Evolutionary conservation across 169 alveolate genomes (phyloP), one percentile per base, ranked within the genome.

Genomic region (Amoebophrya sp.): DNA sequence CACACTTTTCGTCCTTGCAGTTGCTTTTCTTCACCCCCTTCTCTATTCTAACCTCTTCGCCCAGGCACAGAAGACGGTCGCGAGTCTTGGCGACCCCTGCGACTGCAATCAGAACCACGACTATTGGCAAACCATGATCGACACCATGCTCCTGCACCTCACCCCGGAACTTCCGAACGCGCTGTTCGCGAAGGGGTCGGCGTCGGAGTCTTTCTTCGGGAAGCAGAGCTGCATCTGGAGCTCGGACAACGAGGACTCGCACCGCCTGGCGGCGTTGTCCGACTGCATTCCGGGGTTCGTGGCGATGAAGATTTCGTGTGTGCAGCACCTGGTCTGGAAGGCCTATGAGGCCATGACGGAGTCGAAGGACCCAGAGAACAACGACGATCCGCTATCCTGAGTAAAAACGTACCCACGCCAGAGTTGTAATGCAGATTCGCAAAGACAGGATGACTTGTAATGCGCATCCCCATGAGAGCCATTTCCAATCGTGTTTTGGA

Each of bases 221-320:
- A 66, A 66, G 83, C 83, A 66, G 83, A 12, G 35, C 83, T 66
- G 83, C 83, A 66, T 66, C 35, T 66, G 83, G 83, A 7, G 32
- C 29, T 12, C 35, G 0, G 35, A 18, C 29, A 66, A 66, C 35
- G 83, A 66, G 83, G 83, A 66, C 29, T 66, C 83, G 83, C 83
- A 66, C 83, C 83, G 83, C 29, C 83, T 66, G 35, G 83, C 83
- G 39, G 83, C 83, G 35, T 25, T 66, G 83, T 66, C 83, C 35
- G 83, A 66, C 83, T 66, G 83, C 83, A 66, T 66, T 25, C 83
- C 83, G 83, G 83, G 83, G 29, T 66, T 66, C 83, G 83, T 66
- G 12, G 0, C 83, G 10, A 66, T 66, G 83, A 66, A 66, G 83
- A 66, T 66, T 25, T 12, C 35, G 32, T 66, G 83, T 25, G 83